Base-by-base conservation (phyloP, 768 basidiomycete species). In the Dendrothele bispora region DNA sequence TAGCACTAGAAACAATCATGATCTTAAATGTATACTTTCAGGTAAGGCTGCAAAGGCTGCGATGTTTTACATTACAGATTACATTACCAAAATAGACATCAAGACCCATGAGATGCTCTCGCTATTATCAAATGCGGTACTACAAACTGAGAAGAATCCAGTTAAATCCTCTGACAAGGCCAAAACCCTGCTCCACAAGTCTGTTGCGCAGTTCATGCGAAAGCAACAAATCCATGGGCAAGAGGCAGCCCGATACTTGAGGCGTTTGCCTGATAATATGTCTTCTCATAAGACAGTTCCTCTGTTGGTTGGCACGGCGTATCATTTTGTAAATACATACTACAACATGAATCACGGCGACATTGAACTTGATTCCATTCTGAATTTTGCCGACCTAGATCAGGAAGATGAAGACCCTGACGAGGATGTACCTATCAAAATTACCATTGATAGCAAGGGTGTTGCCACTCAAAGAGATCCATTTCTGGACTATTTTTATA, bases 11-110 rank as follows among this genome's bases (percentile, higher is more conserved):
- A 68, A 70, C 39, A 70, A 68, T 44, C 64, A 71, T 51, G 60
- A 70, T 21, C 44, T 68, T 1, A 64, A 68, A 28, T 67, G 64
- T 30, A 66, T 70, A 5, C 46, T 67, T 11, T 68, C 65, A 14
- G 66, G 68, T 0, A 58, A 60, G 41, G 54, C 54, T 32, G 67
- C 63, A 1, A 69, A 65, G 39, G 66, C 66, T 15, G 64, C 65
- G 0, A 67, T 69, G 58, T 68, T 64, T 43, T 70, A 68, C 40
- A 66, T 70, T 15, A 61, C 63, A 0, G 56, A 69, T 30, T 68
- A 69, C 37, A 69, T 69, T 14, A 70, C 66, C 12, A 70, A 68
- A 37, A 56, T 61, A 52, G 62, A 58, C n/a, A 3, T 57, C 1
- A 66, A 62, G 5, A 63, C 58, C 3, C 51, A 63, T 47, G 44